Evolutionary conservation across 2,329 filamentous ascomycete species (phyloP), one percentile per base, ranked within the genome.

Genomic region (Diplodia corticola): DNA sequence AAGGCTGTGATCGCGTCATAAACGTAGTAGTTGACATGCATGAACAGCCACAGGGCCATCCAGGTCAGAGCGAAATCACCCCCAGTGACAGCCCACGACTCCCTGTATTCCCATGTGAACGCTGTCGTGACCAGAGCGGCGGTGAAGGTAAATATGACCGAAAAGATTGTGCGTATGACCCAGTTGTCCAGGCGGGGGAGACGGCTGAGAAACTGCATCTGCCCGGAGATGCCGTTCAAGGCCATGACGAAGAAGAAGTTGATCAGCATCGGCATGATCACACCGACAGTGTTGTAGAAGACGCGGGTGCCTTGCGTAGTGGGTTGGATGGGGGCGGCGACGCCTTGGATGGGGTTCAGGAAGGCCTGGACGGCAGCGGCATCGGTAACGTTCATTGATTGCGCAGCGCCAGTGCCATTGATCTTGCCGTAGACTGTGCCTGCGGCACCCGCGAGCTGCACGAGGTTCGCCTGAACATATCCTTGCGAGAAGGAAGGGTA

Each of bases 221-320:
- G n/a, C 65, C 35, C 46, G 17, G 63, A 77, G n/a, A 83, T 72
- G 15, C 79, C 80, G 69, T 83, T 83, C 67, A 83, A 69, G 50
- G 76, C 77, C 30, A 80, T 76, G 13, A 83, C 71, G 68, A 79
- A 83, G 74, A 83, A 83, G 73, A 83, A 83, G 68, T 83, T 78
- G 65, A 80, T 78, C 37, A 83, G 77, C 12, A 83, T 70, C n/a
- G 81, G 77, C 35, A 83, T 73, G 54, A 81, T 78, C 61, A 82
- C 77, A 3, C 77, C 73, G 6, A 82, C 70, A 0, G 80, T 83
- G 68, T 82, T 83, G 71, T 82, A 81, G 61, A 83, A 74, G 0
- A 80, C 70, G 1, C 79, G 71, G 1, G 79, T 75, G 3, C 80
- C 80, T 67, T 83, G 79, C 0, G 72, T 64, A 0, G 80, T 82